These are phyloP conservation scores for Eutrema japonicum DNA, from an alignment of 345 rosid genomes.

Conservation along the genomic window DNA sequence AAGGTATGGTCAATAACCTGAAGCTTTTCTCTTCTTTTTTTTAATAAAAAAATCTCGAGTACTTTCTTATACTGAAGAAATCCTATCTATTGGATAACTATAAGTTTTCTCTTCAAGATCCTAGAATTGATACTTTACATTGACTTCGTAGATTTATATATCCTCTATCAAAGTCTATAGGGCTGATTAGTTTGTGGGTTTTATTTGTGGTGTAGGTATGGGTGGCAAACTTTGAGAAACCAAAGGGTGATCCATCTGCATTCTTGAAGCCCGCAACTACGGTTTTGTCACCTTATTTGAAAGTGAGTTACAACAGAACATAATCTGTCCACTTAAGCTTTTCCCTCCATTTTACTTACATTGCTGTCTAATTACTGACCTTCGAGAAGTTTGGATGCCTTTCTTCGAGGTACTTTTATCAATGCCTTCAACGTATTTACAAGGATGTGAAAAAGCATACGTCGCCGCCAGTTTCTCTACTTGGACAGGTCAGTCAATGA, in stretches of 20 bases:
- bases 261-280: constrained; percentile 87
- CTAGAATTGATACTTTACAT: background rate
- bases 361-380: constrained; percentile 25
- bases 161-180: background rate
- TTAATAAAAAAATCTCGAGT: background rate
- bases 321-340: background rate
- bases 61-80: background rate
- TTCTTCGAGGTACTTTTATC: constrained; percentile 94
- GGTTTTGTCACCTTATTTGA: constrained; percentile 85
- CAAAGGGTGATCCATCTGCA: constrained; percentile 94
- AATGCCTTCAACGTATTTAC: constrained; percentile 67
- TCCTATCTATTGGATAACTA: background rate
- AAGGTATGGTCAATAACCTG: constrained; percentile 51
- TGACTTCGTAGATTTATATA: constrained; percentile 5
- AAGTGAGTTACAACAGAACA: constrained; percentile 56
- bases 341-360: background rate
- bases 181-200: background rate
- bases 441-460: constrained; percentile 69
- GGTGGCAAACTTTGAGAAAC: constrained; percentile 97
- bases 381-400: constrained; percentile 92
- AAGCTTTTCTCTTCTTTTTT: background rate
- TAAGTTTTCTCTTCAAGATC: background rate
- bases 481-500: constrained; percentile 72
- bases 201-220: constrained; percentile 58
- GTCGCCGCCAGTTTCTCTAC: constrained; percentile 92